Evolutionary conservation across 108 stramenopile species (phyloP), one percentile per base, ranked within the genome.

Genomic region (Cyclostephanos tholiformis): DNA sequence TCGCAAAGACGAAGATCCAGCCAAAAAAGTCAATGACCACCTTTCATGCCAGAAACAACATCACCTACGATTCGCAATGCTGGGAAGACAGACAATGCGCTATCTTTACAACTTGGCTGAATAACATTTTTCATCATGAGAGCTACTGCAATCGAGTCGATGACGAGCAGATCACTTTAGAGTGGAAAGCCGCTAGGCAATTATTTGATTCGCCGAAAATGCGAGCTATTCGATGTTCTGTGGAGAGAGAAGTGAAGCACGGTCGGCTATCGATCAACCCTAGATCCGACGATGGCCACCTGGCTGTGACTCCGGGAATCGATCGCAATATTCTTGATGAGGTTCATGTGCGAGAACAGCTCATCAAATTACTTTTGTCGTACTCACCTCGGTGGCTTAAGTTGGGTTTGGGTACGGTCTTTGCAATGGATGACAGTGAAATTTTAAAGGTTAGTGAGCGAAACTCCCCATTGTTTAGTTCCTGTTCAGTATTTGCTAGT

Each of bases 361-460:
- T 97, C 22, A 57, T 83, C 23, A 70, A 87, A 19, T 82, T 98
- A 17, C 68, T 98, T 32, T 67, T 95, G 26, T 92, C 95, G 26
- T 99, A 98, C 67, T 76, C 95, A 3, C 84, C 81, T 8, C 88
- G 88, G 36, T 99, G 97, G 97, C 89, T 98, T 39, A 79, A 84
- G 39, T 48, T 97, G 29, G 97, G 97, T 0, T 82, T 99, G 72
- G 94, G 97, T 30, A 89, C 91, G 10, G 84, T 97, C 55, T 89
- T 97, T 57, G 96, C 88, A 6, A 36, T 61, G 12, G 88, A 91
- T 68, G 43, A 56, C 22, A 85, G 93, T 35, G 65, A 79, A 63
- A 49, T 11, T 19, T 22, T 35, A 5, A 56, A 58, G 64, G 65
- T 59, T 27, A 39, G 65, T 35, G 17, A 55, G 50, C 20, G 35